Base-by-base conservation (phyloP, 2,329 filamentous ascomycete genomes). In the Simplicillium sp. region DNA sequence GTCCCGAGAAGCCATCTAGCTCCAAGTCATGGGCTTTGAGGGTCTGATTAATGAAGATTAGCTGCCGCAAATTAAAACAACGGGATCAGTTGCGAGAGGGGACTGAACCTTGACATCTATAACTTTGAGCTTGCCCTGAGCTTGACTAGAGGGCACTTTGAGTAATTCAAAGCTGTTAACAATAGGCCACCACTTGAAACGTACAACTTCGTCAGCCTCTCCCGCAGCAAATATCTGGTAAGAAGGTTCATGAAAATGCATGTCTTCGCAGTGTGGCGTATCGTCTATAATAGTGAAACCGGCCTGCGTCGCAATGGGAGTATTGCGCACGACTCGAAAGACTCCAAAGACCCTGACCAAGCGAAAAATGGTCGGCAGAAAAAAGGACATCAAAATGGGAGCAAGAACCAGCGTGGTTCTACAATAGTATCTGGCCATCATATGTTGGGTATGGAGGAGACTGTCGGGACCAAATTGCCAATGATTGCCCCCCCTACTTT, bases 241-340 rank as follows among this genome's bases (percentile, higher is more conserved):
- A 12, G 66, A 70, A 0, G 64, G 54, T 2, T 52, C 51, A 45
- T 79, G 68, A 41, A 75, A 66, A 48, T 81, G 75, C 3, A 82
- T 37, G 45, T 82, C 77, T 48, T 82, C 77, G 50, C 76, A 80
- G 13, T 74, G 63, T 3, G 62, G 52, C 0, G 77, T 80, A 45
- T 75, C 69, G 0, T 64, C 54, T 9, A 81, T 72, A 9, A 50
- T 45, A 5, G 64, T 48, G 1, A 73, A 50, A 15, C 62, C 59
- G 3, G 57, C 45, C 3, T 41, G 37, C 3, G 44, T 18, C 6
- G 11, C 28, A 12, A 31, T 28, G 11, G n/a, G n/a, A n/a, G 37
- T 44, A 32, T 35, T 41, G 36, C 34, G 32, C 15, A 17, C 25
- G 11, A n/a, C 20, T 12, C 38, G 31, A 7, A 44, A 15, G 11